These are phyloP conservation scores for Neoscytalidium dimidiatum DNA, from an alignment of 2,329 filamentous ascomycete genomes.

Conservation along the genomic window DNA sequence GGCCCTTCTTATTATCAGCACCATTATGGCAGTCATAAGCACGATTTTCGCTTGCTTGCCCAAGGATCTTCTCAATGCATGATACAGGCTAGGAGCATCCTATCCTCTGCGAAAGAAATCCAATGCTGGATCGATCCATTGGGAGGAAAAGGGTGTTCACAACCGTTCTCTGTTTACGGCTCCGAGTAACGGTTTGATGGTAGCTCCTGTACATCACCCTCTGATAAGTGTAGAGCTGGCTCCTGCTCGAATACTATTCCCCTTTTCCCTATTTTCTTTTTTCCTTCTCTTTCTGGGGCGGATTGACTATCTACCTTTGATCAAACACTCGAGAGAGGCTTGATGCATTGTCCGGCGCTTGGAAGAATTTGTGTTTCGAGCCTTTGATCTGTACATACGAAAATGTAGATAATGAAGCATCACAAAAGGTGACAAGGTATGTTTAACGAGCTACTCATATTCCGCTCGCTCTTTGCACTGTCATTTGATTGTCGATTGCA, in stretches of 20 bases:
- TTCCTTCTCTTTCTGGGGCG: no score
- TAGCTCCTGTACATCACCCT: not conserved
- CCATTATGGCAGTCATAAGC: slow-evolving; percentile 70
- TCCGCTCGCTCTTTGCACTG: no score
- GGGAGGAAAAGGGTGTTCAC: not conserved
- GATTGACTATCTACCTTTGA: no score
- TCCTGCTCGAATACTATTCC: no score
- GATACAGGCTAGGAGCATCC: no score
- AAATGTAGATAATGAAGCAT: not conserved
- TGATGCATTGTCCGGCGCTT: not conserved
- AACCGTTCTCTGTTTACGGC: not conserved
- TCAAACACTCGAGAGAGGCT: no score
- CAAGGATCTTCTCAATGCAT: slow-evolving; percentile 62
- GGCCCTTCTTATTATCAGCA: slow-evolving; percentile 68
- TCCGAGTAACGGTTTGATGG: not conserved
- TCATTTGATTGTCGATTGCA: no score
- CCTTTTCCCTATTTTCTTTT: no score
- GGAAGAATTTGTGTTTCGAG: not conserved
- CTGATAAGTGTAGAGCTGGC: no score
- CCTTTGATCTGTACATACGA: not conserved
- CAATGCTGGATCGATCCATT: no score
- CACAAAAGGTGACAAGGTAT: not conserved
- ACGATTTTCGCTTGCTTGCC: slow-evolving; percentile 89
- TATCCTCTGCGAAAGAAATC: not conserved
- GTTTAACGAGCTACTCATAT: no score